These are phyloP conservation scores for Achlya hypogyna DNA, from an alignment of 352 stramenopile genomes.

Conservation along the genomic window DNA sequence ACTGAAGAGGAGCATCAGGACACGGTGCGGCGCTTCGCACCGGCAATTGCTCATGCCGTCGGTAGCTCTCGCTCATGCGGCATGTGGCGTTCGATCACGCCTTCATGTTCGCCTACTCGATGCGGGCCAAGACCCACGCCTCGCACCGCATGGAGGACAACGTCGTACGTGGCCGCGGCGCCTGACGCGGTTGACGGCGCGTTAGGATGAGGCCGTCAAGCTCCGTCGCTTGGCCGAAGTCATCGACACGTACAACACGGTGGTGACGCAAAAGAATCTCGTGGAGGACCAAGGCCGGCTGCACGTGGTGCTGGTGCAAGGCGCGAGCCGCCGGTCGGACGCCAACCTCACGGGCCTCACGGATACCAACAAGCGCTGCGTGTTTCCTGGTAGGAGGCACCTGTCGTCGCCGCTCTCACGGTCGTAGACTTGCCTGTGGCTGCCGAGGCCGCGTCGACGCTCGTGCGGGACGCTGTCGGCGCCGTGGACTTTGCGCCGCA, in stretches of 20 bases:
- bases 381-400: constrained; percentile 60
- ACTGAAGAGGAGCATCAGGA: constrained; percentile 95
- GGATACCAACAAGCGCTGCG: constrained; percentile 84
- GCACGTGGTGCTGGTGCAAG: constrained; percentile 95
- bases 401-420: background rate
- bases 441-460: background rate
- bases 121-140: constrained; percentile 94
- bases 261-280: constrained; percentile 87
- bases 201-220: constrained; percentile 82
- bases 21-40: constrained; percentile 60
- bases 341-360: constrained; percentile 78
- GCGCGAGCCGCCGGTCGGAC: constrained; percentile 71
- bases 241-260: constrained; percentile 89
- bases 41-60: background rate
- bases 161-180: constrained; percentile 64
- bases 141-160: constrained; percentile 94
- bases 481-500: background rate
- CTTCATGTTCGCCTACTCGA: constrained; percentile 99
- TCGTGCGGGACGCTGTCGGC: background rate
- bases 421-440: constrained; percentile 3
- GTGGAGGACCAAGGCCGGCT: constrained; percentile 87
- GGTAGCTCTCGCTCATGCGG: constrained; percentile 57
- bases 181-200: background rate
- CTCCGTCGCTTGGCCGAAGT: constrained; percentile 92
- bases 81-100: constrained; percentile 92